Conservation (phyloP, 169 alveolate species). For the Condylostoma magnum region DNA sequence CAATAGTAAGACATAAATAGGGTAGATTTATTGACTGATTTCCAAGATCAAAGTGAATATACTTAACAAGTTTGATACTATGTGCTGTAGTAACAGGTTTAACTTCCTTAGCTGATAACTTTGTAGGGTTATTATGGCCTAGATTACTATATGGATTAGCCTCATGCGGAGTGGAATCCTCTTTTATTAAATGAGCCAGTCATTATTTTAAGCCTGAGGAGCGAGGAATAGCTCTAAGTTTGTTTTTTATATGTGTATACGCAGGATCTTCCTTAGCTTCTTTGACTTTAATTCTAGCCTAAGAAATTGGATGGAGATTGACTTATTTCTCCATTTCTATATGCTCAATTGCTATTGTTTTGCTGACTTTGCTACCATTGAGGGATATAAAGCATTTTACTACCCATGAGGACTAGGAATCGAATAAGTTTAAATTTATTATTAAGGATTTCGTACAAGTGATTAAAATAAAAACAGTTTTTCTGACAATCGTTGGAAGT, state of each 20-base stretch:
- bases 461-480: neutral
- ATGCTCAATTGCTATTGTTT: neutral
- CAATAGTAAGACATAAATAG: constrained; percentile 17
- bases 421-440: neutral
- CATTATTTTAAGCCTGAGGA: neutral
- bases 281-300: neutral
- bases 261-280: constrained; percentile 24
- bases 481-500: constrained; percentile 14
- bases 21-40: constrained; percentile 7
- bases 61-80: neutral
- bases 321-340: neutral
- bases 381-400: neutral
- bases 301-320: constrained; percentile 2
- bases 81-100: neutral
- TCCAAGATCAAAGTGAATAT: constrained; percentile 7
- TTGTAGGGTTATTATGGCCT: constrained; percentile 10
- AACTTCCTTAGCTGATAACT: neutral
- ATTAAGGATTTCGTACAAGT: neutral
- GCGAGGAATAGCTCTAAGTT: constrained; percentile 10
- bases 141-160: neutral
- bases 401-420: neutral
- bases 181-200: neutral
- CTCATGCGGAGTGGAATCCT: neutral
- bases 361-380: neutral
- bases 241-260: constrained; percentile 3